These are phyloP conservation scores for Pterocarpus macrocarpus DNA, from an alignment of 306 rosid species.

Conservation along the genomic window DNA sequence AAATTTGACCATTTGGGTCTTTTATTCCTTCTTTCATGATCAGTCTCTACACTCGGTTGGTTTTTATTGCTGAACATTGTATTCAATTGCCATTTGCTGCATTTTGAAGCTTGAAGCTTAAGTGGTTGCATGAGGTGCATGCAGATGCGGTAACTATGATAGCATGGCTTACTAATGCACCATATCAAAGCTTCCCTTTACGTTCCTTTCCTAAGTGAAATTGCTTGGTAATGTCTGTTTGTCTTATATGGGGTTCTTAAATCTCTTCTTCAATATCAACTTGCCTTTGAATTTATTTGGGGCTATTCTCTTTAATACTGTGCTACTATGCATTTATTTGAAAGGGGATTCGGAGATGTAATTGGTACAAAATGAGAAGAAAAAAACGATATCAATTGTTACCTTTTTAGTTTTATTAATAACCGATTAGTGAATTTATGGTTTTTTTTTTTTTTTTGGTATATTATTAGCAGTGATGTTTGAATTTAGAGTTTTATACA, in stretches of 20 bases:
- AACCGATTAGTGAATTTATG: too few species aligned
- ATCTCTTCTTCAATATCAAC: not conserved
- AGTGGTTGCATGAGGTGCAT: not conserved
- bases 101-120: constrained; percentile 10
- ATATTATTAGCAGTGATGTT: too few species aligned
- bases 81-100: constrained; percentile 13
- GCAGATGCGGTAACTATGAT: not conserved
- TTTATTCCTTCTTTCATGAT: not conserved
- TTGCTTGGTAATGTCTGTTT: too few species aligned
- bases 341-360: not conserved
- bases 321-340: not conserved
- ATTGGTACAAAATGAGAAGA: not conserved
- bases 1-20: constrained; percentile 33
- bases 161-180: not conserved
- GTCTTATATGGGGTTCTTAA: not conserved
- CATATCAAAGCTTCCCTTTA: not conserved
- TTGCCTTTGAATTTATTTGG: not conserved
- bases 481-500: too few species aligned
- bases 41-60: not conserved
- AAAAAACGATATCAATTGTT: too few species aligned
- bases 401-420: too few species aligned
- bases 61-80: constrained; percentile 6
- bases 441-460: too few species aligned
- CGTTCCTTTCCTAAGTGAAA: too few species aligned
- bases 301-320: not conserved